Conservation (phyloP, 2,329 filamentous ascomycete genomes). For the Didymella segeticola region DNA sequence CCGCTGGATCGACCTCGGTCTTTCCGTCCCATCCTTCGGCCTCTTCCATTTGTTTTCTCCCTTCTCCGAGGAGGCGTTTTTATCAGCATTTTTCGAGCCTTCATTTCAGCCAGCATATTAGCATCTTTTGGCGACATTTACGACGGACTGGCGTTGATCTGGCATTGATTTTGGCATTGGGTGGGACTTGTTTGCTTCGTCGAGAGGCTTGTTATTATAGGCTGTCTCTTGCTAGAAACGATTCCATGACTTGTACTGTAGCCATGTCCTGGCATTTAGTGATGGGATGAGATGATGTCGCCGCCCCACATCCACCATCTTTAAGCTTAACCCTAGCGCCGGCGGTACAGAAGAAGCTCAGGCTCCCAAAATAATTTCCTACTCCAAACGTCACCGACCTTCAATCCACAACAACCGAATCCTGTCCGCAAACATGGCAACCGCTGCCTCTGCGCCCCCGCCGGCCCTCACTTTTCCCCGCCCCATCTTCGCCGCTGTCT, state of each 20-base stretch:
- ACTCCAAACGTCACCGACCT: conserved; percentile 13
- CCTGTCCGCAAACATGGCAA: conserved; percentile 27
- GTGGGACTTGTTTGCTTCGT: conserved; percentile 3
- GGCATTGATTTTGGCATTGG: conserved; percentile 23
- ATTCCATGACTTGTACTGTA: conserved; percentile 8
- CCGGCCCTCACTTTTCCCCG: conserved; percentile 61
- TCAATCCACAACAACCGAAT: not conserved
- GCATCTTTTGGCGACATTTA: conserved; percentile 30
- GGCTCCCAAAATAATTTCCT: conserved; percentile 40
- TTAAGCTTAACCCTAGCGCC: conserved; percentile 29
- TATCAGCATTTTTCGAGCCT: conserved; percentile 11
- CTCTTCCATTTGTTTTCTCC: conserved; percentile 33
- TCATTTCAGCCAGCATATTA: conserved; percentile 24
- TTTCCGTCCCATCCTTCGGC: conserved; percentile 25
- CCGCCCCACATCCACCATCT: conserved; percentile 19
- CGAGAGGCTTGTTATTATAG: conserved; percentile 8
- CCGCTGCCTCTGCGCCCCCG: conserved; percentile 25
- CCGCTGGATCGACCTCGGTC: conserved; percentile 10
- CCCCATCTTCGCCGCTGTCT: conserved; percentile 85
- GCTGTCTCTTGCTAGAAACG: conserved; percentile 16
- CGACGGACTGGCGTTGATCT: conserved; percentile 19
- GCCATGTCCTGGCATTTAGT: not conserved
- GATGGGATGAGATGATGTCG: not conserved
- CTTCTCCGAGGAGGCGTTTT: conserved; percentile 13
- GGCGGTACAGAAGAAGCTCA: conserved; percentile 21